A percentile compares a stretch with the other conserved stretches of the same genome.
Conservation (phyloP, 2,329 filamentous ascomycete genomes). For the Trichoderma koningii region DNA sequence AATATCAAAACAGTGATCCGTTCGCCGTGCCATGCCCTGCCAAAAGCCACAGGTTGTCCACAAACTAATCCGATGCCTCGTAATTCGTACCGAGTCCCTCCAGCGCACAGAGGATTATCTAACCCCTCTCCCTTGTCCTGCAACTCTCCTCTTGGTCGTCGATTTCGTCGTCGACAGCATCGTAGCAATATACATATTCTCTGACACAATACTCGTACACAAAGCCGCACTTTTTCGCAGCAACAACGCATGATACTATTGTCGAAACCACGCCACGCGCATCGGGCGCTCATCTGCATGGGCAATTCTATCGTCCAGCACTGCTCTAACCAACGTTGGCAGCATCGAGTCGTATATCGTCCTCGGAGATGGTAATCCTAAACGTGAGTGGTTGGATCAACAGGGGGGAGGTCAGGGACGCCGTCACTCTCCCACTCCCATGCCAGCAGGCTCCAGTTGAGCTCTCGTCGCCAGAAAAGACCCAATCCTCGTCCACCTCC, state of each 20-base stretch:
- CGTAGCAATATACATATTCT: slow-evolving; percentile 31
- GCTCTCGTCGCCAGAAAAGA: slow-evolving; percentile 71
- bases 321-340: slow-evolving; percentile 15
- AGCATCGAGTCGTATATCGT: slow-evolving; percentile 40
- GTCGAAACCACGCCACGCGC: background rate
- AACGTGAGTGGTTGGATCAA: slow-evolving; percentile 55
- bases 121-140: slow-evolving; percentile 49
- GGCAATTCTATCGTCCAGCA: slow-evolving; percentile 3
- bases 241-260: slow-evolving; percentile 4
- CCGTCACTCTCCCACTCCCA: slow-evolving; percentile 70
- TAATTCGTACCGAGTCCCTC: slow-evolving; percentile 22
- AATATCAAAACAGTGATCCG: background rate
- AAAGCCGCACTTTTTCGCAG: background rate
- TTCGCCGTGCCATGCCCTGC: slow-evolving; percentile 28
- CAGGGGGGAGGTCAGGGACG: slow-evolving; percentile 42
- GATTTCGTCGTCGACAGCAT: slow-evolving; percentile 30
- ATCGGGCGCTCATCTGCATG: background rate
- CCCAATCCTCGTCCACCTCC: slow-evolving; percentile 64
- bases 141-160: slow-evolving; percentile 35
- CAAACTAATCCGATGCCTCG: slow-evolving; percentile 6
- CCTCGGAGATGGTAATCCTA: slow-evolving; percentile 49
- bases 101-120: slow-evolving; percentile 52
- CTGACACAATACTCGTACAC: background rate
- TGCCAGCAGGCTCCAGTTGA: slow-evolving; percentile 83
- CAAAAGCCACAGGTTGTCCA: slow-evolving; percentile 33